Conservation (phyloP, 2,329 filamentous ascomycete species). For the Ambrosiella xylebori region DNA sequence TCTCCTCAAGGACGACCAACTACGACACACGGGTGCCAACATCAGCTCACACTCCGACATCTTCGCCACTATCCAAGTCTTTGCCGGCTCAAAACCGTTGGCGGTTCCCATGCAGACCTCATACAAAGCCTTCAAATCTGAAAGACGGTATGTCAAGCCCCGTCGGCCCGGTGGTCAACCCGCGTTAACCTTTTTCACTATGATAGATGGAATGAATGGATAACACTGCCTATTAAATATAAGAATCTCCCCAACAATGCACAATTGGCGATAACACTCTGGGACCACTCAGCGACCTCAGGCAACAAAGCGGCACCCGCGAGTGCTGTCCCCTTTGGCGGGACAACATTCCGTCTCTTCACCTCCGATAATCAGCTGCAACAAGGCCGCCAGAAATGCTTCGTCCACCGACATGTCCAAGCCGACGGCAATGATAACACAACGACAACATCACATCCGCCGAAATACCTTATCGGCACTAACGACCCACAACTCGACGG, state of each 20-base stretch:
- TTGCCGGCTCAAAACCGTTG: constrained; percentile 87
- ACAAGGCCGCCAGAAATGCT: constrained; percentile 84
- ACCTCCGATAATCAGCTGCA: constrained; percentile 80
- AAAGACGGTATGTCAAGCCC: constrained; percentile 35
- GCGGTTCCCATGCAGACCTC: constrained; percentile 83
- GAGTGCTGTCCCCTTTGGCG: constrained; percentile 80
- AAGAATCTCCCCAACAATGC: constrained; percentile 65
- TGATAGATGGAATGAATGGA: constrained; percentile 84
- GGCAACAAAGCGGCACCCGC: constrained; percentile 52
- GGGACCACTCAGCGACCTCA: constrained; percentile 55
- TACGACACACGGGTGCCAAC: constrained; percentile 78
- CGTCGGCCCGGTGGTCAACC: not conserved
- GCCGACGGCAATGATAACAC: constrained; percentile 75
- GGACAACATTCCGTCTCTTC: constrained; percentile 83
- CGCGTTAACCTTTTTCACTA: constrained; percentile 7
- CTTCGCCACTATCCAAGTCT: constrained; percentile 82
- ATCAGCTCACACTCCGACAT: constrained; percentile 69
- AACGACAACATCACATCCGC: constrained; percentile 49
- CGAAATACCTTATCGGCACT: constrained; percentile 34
- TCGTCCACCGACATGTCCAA: constrained; percentile 60
- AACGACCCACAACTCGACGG: constrained; percentile 38
- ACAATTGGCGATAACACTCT: constrained; percentile 79
- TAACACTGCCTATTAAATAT: constrained; percentile 71
- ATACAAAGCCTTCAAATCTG: constrained; percentile 75
- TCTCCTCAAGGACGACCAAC: constrained; percentile 58